These are phyloP conservation scores for Leccinum aurantiacum DNA, from an alignment of 768 basidiomycete genomes.

Conservation along the genomic window DNA sequence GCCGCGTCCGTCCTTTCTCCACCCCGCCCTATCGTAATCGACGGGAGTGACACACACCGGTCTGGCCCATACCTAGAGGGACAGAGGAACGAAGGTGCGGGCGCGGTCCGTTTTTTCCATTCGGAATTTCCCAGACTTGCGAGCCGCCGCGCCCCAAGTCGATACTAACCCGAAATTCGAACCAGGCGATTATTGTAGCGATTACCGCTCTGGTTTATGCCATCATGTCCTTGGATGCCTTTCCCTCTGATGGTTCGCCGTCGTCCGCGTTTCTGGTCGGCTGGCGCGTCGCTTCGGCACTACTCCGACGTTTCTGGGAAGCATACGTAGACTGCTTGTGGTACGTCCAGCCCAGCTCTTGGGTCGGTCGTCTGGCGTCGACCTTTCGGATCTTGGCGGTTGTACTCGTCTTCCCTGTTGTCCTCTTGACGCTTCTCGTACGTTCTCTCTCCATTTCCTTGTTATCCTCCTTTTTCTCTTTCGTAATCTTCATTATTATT, in stretches of 20 bases:
- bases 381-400: slow-evolving; percentile 64
- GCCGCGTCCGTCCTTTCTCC: slow-evolving; percentile 17
- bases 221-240: slow-evolving; percentile 11
- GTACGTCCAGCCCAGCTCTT: slow-evolving; percentile 62
- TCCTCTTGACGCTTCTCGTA: slow-evolving; percentile 68
- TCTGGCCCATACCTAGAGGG: slow-evolving; percentile 1
- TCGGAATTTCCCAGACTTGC: slow-evolving; percentile 1
- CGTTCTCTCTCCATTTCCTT: slow-evolving; percentile 26
- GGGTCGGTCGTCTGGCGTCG: slow-evolving; percentile 65
- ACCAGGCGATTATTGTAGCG: background rate
- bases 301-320: slow-evolving; percentile 53
- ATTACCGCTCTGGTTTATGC: slow-evolving; percentile 8
- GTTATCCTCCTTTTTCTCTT: slow-evolving; percentile 5
- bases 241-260: slow-evolving; percentile 11
- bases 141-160: slow-evolving; percentile 1
- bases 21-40: slow-evolving; percentile 26
- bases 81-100: background rate
- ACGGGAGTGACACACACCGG: slow-evolving; percentile 8
- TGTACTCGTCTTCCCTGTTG: slow-evolving; percentile 46
- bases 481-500: slow-evolving; percentile 7
- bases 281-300: slow-evolving; percentile 6
- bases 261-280: slow-evolving; percentile 21
- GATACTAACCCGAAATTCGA: background rate
- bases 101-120: background rate
- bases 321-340: slow-evolving; percentile 63